Base-by-base conservation (phyloP, 257 asterid genomes). In the Henckelia pumila region DNA sequence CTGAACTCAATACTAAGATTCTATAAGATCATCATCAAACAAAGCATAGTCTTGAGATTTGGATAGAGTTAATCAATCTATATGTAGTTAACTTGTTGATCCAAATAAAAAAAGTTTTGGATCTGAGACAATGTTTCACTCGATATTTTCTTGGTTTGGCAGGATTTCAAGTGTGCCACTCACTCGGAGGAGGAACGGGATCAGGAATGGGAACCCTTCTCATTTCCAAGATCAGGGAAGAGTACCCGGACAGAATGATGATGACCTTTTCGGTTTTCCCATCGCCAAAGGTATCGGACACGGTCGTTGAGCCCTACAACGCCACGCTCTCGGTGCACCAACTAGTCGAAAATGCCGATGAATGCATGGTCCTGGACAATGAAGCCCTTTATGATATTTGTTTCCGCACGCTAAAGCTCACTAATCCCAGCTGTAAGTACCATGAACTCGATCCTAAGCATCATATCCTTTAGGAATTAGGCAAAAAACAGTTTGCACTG, bases 381-480 rank as follows among this genome's bases (percentile, higher is more conserved):
- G 94, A 86, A 81, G 95, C 95, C 19, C 86, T 87, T 17, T 87
- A 87, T 13, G 95, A 87, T 75, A 87, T 87, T 67, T 87, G 95
- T 67, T 87, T 87, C 79, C 86, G 91, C 69, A 87, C 95, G 1
- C 91, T 87, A 73, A 86, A 86, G 77, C 94, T 86, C 79, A 86
- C 94, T 1, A 86, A 86, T 75, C 95, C 95, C 61, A 86, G 95
- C 74, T 84, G 95, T 87, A 87, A 87, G 85, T 75, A n/a, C 22
- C 4, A 61, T 19, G 8, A 19, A 20, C 7, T 29, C 2, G 17
- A 37, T 61, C 52, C n/a, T 61, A 49, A 7, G 14, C 13, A 28
- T 28, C 5, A 28, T 28, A n/a, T n/a, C n/a, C n/a, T n/a, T n/a
- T n/a, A n/a, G n/a, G n/a, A n/a, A n/a, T n/a, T n/a, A n/a, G n/a